Conservation (phyloP, 345 rosid species). For the Diplotaxis tenuifolia region DNA sequence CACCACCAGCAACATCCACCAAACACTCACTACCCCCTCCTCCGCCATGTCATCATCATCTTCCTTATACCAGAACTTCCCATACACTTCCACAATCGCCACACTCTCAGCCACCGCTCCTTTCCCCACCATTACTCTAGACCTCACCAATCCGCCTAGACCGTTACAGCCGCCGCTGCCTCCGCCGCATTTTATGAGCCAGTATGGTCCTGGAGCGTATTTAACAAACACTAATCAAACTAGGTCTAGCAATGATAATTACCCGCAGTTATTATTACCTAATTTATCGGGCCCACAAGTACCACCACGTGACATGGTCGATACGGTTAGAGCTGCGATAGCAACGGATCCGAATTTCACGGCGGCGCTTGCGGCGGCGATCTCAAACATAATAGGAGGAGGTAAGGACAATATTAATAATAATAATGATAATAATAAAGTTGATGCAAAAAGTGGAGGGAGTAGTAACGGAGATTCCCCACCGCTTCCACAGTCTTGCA, state of each 20-base stretch:
- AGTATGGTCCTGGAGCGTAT: constrained; percentile 25
- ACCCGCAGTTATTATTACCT: constrained; percentile 23
- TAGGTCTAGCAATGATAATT: constrained; percentile 19
- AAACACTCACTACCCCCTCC: constrained; percentile 39
- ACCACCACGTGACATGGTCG: constrained; percentile 56
- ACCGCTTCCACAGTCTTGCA: constrained; percentile 87
- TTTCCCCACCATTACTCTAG: constrained; percentile 89
- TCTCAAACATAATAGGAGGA: constrained; percentile 58
- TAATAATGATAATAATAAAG: constrained; percentile 21
- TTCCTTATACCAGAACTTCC: constrained; percentile 43
- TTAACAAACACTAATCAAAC: constrained; percentile 32
- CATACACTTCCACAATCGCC: constrained; percentile 74
- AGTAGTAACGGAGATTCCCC: constrained; percentile 59
- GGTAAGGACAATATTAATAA: constrained; percentile 30
- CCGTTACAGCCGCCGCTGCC: constrained; percentile 41
- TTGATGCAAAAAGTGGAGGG: constrained; percentile 35
- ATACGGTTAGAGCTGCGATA: constrained; percentile 69
- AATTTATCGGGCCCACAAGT: constrained; percentile 28
- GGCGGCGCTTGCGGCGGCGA: constrained; percentile 75
- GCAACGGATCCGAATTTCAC: constrained; percentile 84
- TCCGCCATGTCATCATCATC: constrained; percentile 34
- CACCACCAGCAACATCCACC: constrained; percentile 54
- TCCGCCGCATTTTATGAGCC: constrained; percentile 31
- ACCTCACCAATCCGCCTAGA: constrained; percentile 60
- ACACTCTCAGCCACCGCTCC: constrained; percentile 76